Conservation (phyloP, 805 yeast genomes). For the Candida boleticola region DNA sequence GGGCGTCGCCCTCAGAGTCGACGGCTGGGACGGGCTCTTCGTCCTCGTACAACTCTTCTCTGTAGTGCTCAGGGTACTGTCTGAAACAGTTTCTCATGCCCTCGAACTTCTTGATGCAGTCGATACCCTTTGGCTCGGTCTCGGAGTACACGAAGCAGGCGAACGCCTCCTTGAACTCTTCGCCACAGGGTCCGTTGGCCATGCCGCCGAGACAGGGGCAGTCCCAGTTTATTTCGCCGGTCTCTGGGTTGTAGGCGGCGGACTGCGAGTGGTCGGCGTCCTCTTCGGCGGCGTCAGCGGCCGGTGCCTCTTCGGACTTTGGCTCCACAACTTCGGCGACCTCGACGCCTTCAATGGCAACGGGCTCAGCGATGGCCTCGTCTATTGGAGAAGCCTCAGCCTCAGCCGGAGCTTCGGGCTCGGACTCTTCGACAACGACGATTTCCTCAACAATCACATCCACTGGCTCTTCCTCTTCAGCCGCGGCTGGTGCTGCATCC, state of each 20-base stretch:
- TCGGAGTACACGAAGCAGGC: slow-evolving; percentile 92
- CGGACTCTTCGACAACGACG: slow-evolving; percentile 5
- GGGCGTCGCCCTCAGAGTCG: slow-evolving; percentile 3
- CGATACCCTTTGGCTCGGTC: slow-evolving; percentile 94
- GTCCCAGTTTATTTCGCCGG: slow-evolving; percentile 99
- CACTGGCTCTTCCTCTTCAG: neutral
- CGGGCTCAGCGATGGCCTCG: neutral
- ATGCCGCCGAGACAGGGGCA: slow-evolving; percentile 99
- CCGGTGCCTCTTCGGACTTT: slow-evolving; percentile 3
- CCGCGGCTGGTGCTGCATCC: neutral
- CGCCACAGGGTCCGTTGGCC: slow-evolving; percentile 98
- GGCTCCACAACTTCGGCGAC: slow-evolving; percentile 5
- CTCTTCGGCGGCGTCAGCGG: slow-evolving; percentile 8
- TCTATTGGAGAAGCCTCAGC: neutral
- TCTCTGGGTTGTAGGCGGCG: slow-evolving; percentile 91
- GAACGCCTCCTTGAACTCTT: slow-evolving; percentile 64
- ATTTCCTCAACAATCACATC: neutral
- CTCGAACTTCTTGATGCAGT: slow-evolving; percentile 87
- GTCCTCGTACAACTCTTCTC: slow-evolving; percentile 85
- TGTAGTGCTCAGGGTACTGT: slow-evolving; percentile 86
- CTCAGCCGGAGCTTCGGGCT: slow-evolving; percentile 3
- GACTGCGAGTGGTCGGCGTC: slow-evolving; percentile 30
- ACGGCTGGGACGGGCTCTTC: slow-evolving; percentile 31
- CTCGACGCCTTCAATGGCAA: neutral
- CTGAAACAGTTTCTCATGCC: slow-evolving; percentile 94